phyloP scores from a whole-genome alignment of 2,329 filamentous ascomycete genomes.

The Pleomassaria siparia region DNA sequence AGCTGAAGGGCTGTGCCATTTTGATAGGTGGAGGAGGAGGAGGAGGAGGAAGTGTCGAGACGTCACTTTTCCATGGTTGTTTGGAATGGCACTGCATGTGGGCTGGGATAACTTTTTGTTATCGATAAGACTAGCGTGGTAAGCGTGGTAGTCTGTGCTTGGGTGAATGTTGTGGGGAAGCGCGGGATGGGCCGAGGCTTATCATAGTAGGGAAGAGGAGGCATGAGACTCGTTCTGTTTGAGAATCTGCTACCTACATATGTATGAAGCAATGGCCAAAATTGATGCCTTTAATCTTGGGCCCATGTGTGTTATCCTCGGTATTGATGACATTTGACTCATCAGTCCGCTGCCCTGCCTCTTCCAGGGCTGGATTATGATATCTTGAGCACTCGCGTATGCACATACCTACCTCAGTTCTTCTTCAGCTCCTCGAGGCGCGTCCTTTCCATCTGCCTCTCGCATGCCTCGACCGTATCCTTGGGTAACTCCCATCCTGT shows the following conservation, averaged over 20 bases:
- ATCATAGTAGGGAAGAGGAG: too few relatives aligned
- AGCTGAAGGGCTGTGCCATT: constrained; percentile 48
- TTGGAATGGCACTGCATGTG: neutral
- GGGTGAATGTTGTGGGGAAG: neutral
- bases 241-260: too few relatives aligned
- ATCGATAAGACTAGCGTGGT: neutral
- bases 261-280: too few relatives aligned
- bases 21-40: neutral
- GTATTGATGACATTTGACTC: too few relatives aligned
- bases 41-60: constrained; percentile 1
- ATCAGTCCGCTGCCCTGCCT: too few relatives aligned
- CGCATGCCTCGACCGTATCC: constrained; percentile 30
- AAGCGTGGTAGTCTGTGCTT: neutral
- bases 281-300: too few relatives aligned
- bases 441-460: constrained; percentile 28
- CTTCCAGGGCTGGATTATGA: too few relatives aligned
- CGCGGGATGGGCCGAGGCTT: too few relatives aligned
- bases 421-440: constrained; percentile 13
- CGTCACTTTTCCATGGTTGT: too few relatives aligned
- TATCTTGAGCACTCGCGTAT: neutral
- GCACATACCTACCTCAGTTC: neutral
- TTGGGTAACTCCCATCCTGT: constrained; percentile 33
- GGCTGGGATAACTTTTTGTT: neutral
- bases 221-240: too few relatives aligned
- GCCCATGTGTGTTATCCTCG: too few relatives aligned